Evolutionary conservation across 441 rosid genomes (phyloP).

Genomic region (Capsella rubella): DNA sequence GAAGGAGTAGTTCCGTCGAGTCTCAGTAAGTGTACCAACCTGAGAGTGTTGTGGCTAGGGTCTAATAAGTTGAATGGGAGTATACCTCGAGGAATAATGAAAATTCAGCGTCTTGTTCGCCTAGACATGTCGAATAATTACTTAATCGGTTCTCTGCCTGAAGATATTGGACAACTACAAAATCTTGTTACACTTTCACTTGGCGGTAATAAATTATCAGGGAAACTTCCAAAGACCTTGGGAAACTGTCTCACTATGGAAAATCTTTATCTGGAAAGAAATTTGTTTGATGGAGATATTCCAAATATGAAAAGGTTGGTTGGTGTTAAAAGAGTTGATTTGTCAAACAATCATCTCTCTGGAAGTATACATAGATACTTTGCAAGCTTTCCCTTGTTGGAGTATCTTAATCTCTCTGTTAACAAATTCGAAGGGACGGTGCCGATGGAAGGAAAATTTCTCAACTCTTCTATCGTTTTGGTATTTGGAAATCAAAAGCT

Average conservation of each 20-base stretch:
- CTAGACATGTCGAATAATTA: not conserved
- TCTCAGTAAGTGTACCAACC: constrained; percentile 27
- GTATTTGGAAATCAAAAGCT: constrained; percentile 20
- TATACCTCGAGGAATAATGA: constrained; percentile 5
- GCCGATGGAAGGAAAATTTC: constrained; percentile 13
- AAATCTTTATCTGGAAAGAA: not conserved
- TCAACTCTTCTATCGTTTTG: not conserved
- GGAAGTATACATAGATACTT: not conserved
- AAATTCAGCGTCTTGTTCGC: not conserved
- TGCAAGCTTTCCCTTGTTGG: constrained; percentile 7
- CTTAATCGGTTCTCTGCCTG: not conserved
- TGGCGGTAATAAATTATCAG: not conserved
- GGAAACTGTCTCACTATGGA: constrained; percentile 19
- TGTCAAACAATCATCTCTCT: not conserved
- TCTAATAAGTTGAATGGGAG: constrained; percentile 37
- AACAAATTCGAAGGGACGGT: constrained; percentile 28
- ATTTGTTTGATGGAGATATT: not conserved
- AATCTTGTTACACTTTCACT: not conserved
- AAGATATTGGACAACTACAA: not conserved
- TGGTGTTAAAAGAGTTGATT: not conserved
- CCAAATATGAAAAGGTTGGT: not conserved
- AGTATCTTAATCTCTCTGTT: constrained; percentile 20
- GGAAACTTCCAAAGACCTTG: not conserved
- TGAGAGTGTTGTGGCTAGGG: not conserved
- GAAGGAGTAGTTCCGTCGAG: constrained; percentile 28